These are phyloP conservation scores for Lasiodiplodia gonubiensis DNA, from an alignment of 2,329 filamentous ascomycete genomes.

Conservation along the genomic window DNA sequence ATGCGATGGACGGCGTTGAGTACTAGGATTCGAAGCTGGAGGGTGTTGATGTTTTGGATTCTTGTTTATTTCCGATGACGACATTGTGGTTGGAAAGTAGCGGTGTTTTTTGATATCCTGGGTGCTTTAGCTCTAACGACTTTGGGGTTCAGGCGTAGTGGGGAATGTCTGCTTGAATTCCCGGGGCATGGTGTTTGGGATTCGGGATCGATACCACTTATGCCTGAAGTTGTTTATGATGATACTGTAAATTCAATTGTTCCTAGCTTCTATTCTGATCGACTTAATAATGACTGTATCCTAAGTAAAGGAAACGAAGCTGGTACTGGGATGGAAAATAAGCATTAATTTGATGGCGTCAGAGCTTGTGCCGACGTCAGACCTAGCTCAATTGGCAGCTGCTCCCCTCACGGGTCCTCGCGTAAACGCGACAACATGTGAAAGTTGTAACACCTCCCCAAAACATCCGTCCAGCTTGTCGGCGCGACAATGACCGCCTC, in stretches of 20 bases:
- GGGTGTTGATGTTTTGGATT: neutral
- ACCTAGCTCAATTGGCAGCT: neutral
- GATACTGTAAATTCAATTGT: neutral
- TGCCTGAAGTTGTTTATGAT: slow-evolving; percentile 17
- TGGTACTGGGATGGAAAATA: neutral
- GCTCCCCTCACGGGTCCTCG: neutral
- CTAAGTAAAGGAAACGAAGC: too few species aligned
- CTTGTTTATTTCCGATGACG: neutral
- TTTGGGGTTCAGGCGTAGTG: neutral
- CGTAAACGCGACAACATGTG: slow-evolving; percentile 22
- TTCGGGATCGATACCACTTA: slow-evolving; percentile 26
- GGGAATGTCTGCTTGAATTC: neutral
- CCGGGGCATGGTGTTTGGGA: neutral
- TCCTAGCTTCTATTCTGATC: neutral
- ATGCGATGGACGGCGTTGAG: slow-evolving; percentile 36
- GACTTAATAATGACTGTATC: neutral
- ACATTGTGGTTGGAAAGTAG: neutral
- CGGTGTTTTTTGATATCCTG: neutral
- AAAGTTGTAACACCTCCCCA: slow-evolving; percentile 11
- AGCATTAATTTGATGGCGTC: neutral
- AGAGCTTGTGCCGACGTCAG: slow-evolving; percentile 9
- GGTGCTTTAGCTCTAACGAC: neutral
- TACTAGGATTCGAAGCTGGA: neutral
- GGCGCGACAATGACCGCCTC: slow-evolving; percentile 15
- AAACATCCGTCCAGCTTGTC: neutral